Percentiles rank a stretch among this genome's conserved stretches.
Evolutionary conservation across 2,329 filamentous ascomycete species (phyloP).

Genomic region (Spiromastix sp.): DNA sequence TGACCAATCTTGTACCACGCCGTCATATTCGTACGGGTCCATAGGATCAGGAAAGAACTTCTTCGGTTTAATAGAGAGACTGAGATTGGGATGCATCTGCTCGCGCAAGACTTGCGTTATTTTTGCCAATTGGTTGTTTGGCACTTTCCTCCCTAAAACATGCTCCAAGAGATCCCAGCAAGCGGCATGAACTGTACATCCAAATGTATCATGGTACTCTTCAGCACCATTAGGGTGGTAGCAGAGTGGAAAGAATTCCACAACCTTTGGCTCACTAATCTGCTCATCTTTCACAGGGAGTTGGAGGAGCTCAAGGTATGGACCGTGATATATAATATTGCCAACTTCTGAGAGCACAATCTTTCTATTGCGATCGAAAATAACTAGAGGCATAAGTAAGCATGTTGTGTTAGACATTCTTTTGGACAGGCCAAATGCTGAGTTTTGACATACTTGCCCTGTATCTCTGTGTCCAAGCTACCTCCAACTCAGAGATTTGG

Average conservation of each 20-base stretch:
- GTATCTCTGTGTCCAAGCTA: slow-evolving; percentile 2
- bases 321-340: slow-evolving; percentile 1
- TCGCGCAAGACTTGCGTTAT: neutral
- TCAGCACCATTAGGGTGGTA: neutral
- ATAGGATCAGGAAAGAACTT: neutral
- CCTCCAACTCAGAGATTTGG: neutral
- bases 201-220: neutral
- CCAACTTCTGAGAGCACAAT: slow-evolving; percentile 3
- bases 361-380: neutral
- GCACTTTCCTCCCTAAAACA: neutral
- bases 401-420: neutral
- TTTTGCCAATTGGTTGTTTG: slow-evolving; percentile 1
- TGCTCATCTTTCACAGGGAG: slow-evolving; percentile 2
- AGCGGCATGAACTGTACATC: neutral
- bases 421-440: no score
- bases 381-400: neutral
- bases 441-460: neutral
- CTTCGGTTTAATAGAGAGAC: neutral
- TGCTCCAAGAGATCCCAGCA: slow-evolving; percentile 3
- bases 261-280: neutral
- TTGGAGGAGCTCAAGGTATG: slow-evolving; percentile 1
- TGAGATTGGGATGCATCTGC: neutral
- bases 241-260: slow-evolving; percentile 3
- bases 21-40: neutral
- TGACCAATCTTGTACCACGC: neutral